Percentiles rank a stretch among this genome's conserved stretches.
Conservation (phyloP, 2,329 filamentous ascomycete species). For the Acephala macrosclerotiorum region DNA sequence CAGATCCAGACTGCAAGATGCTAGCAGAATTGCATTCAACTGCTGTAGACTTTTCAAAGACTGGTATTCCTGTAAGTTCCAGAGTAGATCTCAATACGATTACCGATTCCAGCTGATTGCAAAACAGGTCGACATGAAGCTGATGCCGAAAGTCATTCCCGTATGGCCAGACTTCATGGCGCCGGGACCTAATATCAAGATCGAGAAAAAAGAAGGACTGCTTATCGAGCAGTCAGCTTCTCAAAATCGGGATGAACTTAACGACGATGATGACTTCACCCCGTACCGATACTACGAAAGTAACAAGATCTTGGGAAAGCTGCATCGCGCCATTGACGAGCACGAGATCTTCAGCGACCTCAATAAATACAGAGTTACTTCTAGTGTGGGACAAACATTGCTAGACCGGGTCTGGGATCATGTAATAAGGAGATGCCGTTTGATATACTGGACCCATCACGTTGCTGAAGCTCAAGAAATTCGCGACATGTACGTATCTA, state of each 20-base stretch:
- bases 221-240: conserved; percentile 27
- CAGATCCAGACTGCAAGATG: conserved; percentile 55
- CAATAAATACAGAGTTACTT: conserved; percentile 34
- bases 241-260: conserved; percentile 42
- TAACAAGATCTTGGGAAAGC: conserved; percentile 69
- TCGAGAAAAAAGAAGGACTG: conserved; percentile 47
- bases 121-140: background rate
- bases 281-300: conserved; percentile 69
- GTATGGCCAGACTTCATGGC: conserved; percentile 61
- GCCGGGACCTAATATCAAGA: conserved; percentile 51
- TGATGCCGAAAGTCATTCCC: conserved; percentile 37
- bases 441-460: conserved; percentile 49
- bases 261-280: conserved; percentile 56
- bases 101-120: too few species aligned
- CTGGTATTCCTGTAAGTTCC: conserved; percentile 63
- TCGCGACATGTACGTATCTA: conserved; percentile 58
- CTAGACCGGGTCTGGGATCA: conserved; percentile 48
- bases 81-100: too few species aligned
- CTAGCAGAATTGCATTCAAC: conserved; percentile 72
- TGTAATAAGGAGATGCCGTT: conserved; percentile 44
- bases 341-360: conserved; percentile 59
- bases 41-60: conserved; percentile 80
- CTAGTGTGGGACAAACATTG: conserved; percentile 28
- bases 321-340: conserved; percentile 80
- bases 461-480: conserved; percentile 49